Evolutionary conservation across 306 rosid species (phyloP).

Genomic region (Prosopis cineraria): DNA sequence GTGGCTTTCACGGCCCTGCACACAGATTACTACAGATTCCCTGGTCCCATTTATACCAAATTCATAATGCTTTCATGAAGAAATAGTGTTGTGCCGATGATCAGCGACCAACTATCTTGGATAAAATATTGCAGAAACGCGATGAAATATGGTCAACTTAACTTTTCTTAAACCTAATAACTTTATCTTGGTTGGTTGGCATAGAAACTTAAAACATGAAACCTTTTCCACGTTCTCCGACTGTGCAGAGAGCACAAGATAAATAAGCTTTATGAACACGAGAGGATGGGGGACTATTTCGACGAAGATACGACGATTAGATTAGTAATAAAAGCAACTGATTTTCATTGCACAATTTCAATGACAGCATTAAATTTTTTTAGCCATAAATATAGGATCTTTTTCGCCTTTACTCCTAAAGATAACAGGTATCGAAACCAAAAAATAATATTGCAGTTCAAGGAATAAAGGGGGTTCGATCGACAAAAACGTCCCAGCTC

Average conservation of each 20-base stretch:
- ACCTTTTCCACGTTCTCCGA: background rate
- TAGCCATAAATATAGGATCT: background rate
- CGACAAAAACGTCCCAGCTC: background rate
- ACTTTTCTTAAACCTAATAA: background rate
- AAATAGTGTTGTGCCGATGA: background rate
- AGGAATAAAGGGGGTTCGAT: background rate
- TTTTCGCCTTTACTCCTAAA: background rate
- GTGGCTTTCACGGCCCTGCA: too few relatives aligned
- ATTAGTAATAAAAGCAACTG: background rate
- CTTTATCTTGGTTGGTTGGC: background rate
- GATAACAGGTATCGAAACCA: background rate
- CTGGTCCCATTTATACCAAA: background rate
- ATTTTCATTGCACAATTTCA: background rate
- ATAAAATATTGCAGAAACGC: background rate
- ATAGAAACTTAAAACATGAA: background rate
- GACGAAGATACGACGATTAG: background rate
- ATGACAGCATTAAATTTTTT: background rate
- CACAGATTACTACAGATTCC: background rate
- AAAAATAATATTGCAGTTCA: background rate
- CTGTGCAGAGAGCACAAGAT: background rate
- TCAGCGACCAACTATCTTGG: background rate
- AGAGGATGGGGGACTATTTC: too few relatives aligned
- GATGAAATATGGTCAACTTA: background rate
- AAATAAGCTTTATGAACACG: background rate
- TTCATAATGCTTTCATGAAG: background rate